A percentile compares a stretch with the other conserved stretches of the same genome.
phyloP scores from a whole-genome alignment of 192 early-diverging fungal genomes.

The Podila clonocystis region DNA sequence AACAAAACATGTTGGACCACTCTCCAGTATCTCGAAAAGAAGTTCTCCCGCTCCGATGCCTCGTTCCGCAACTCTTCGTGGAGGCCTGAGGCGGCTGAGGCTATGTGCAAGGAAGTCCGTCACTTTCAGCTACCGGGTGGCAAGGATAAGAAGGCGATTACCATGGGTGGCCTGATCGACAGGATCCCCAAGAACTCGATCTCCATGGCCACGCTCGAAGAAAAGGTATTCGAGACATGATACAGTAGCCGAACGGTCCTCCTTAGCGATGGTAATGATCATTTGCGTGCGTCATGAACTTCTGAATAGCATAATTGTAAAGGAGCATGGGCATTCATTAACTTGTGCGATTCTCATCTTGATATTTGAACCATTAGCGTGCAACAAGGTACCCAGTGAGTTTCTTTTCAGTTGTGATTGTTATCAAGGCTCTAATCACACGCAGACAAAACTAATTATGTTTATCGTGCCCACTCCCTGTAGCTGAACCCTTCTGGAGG shows the following conservation, averaged over 20 bases:
- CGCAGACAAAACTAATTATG: not conserved
- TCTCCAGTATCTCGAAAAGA: too few relatives aligned
- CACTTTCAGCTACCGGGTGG: too few relatives aligned
- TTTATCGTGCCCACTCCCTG: not conserved
- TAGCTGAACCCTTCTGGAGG: not conserved
- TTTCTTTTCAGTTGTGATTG: not conserved
- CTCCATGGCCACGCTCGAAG: constrained; percentile 3
- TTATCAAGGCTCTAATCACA: not conserved
- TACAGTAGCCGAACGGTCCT: not conserved
- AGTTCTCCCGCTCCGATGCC: too few relatives aligned
- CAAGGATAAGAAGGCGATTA: too few relatives aligned
- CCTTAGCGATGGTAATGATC: not conserved
- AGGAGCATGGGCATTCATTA: not conserved
- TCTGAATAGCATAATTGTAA: not conserved
- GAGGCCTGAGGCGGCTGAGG: not conserved
- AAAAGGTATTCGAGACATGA: constrained; percentile 12
- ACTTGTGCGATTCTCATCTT: not conserved
- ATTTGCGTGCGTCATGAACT: too few relatives aligned
- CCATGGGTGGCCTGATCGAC: not conserved
- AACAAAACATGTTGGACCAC: too few relatives aligned
- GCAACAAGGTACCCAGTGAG: not conserved
- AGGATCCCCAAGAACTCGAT: not conserved
- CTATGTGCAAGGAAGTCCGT: constrained; percentile 3
- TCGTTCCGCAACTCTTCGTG: not conserved
- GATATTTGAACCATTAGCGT: not conserved